Conservation (phyloP, 768 basidiomycete genomes). For the Suillus subalutaceus region DNA sequence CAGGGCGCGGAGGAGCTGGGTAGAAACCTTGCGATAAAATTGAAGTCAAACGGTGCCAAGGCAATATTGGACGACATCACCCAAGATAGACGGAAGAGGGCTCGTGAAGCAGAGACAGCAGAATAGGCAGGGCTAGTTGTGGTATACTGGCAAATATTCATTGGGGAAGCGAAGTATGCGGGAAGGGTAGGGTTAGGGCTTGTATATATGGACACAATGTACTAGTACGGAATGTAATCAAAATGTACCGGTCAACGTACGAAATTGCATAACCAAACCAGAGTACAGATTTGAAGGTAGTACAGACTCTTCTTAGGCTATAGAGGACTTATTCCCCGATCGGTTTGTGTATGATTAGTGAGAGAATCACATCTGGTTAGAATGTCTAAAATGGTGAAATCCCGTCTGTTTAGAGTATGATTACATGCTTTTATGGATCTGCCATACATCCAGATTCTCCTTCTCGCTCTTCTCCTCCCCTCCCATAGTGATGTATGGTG, state of each 20-base stretch:
- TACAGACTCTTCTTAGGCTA: too few relatives aligned
- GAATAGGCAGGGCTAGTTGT: constrained; percentile 18
- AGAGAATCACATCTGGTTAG: too few relatives aligned
- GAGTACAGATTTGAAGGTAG: too few relatives aligned
- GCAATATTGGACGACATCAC: constrained; percentile 85
- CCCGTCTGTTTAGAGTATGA: too few relatives aligned
- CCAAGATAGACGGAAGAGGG: constrained; percentile 56
- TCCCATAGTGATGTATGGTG: too few relatives aligned
- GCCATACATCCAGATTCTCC: too few relatives aligned
- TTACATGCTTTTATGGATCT: too few relatives aligned
- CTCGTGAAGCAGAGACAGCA: constrained; percentile 40
- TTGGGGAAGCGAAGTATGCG: neutral
- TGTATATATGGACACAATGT: neutral
- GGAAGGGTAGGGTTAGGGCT: neutral
- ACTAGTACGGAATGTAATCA: neutral
- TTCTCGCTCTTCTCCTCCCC: too few relatives aligned
- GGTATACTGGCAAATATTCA: neutral
- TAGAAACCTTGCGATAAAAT: constrained; percentile 56
- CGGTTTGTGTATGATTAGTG: too few relatives aligned
- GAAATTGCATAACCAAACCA: neutral
- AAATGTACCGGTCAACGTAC: neutral
- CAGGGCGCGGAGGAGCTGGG: constrained; percentile 76
- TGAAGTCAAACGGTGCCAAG: constrained; percentile 74
- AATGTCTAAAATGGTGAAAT: too few relatives aligned
- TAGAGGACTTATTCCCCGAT: too few relatives aligned